These are phyloP conservation scores for Musa schizocarpa DNA, from an alignment of 176 grass and related monocot genomes.

Conservation along the genomic window DNA sequence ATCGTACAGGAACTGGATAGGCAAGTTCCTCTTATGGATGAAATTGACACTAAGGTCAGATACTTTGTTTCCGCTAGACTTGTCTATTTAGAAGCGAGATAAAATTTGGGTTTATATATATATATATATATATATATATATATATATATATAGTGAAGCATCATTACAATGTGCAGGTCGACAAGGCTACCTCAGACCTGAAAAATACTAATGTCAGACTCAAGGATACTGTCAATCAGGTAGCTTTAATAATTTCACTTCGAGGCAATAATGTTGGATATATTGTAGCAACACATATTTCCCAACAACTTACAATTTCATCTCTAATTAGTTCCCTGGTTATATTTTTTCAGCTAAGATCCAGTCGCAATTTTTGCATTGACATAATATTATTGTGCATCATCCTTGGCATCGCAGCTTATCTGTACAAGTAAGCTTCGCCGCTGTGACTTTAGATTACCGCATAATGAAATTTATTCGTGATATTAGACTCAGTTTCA, in stretches of 20 bases:
- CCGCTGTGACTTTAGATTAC: background rate
- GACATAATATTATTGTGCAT: constrained; percentile 77
- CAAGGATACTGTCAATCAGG: constrained; percentile 71
- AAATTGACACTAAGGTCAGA: constrained; percentile 91
- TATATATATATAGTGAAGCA: background rate
- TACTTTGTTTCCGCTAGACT: background rate
- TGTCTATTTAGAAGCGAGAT: background rate
- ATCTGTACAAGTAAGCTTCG: constrained; percentile 71
- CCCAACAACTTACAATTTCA: background rate
- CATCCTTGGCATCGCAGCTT: constrained; percentile 75
- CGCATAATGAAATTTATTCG: background rate
- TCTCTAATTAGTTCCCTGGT: background rate
- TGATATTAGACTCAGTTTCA: background rate
- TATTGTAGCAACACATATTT: background rate
- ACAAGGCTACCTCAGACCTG: constrained; percentile 63
- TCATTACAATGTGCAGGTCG: constrained; percentile 31
- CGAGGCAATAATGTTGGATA: background rate
- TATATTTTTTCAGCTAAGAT: constrained; percentile 46
- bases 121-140: no score
- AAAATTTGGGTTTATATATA: background rate
- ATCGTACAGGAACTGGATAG: constrained; percentile 84
- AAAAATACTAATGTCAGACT: constrained; percentile 80
- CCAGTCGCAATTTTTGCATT: constrained; percentile 68
- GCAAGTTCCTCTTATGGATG: constrained; percentile 96
- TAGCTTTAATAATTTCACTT: background rate